A percentile compares a stretch with the other conserved stretches of the same genome.
These are phyloP conservation scores for Monosporascus ibericus DNA, from an alignment of 2,329 filamentous ascomycete genomes.

Conservation along the genomic window DNA sequence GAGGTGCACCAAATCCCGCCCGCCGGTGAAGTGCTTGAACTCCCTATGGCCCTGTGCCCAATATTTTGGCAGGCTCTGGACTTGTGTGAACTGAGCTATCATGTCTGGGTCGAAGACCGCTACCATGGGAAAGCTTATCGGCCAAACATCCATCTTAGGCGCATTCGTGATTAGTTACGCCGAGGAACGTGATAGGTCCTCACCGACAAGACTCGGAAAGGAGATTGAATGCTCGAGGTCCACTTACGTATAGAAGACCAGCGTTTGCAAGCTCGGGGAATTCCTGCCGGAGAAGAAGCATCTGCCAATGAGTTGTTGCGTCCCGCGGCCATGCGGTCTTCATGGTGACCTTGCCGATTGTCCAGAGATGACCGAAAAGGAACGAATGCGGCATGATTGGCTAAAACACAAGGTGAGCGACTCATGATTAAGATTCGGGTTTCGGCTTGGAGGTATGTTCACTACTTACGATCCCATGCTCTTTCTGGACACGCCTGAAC, in stretches of 20 bases:
- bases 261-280: constrained; percentile 23
- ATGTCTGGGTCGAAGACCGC: constrained; percentile 32
- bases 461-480: constrained; percentile 22
- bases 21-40: constrained; percentile 24
- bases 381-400: constrained; percentile 29
- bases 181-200: neutral
- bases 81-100: constrained; percentile 31
- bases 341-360: constrained; percentile 18
- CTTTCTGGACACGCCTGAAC: constrained; percentile 16
- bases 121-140: constrained; percentile 28
- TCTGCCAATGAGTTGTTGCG: constrained; percentile 16
- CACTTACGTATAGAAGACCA: constrained; percentile 23
- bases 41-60: constrained; percentile 16
- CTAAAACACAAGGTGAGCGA: constrained; percentile 9
- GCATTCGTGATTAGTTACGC: too few species aligned
- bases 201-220: neutral
- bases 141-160: constrained; percentile 29
- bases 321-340: constrained; percentile 23
- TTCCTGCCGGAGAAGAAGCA: constrained; percentile 17
- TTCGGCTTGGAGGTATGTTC: neutral
- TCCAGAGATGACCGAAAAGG: constrained; percentile 25
- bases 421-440: constrained; percentile 3
- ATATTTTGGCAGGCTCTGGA: constrained; percentile 28
- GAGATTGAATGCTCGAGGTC: neutral
- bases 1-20: constrained; percentile 27